These are phyloP conservation scores for Gentiana straminea DNA, from an alignment of 257 asterid species.

Conservation along the genomic window DNA sequence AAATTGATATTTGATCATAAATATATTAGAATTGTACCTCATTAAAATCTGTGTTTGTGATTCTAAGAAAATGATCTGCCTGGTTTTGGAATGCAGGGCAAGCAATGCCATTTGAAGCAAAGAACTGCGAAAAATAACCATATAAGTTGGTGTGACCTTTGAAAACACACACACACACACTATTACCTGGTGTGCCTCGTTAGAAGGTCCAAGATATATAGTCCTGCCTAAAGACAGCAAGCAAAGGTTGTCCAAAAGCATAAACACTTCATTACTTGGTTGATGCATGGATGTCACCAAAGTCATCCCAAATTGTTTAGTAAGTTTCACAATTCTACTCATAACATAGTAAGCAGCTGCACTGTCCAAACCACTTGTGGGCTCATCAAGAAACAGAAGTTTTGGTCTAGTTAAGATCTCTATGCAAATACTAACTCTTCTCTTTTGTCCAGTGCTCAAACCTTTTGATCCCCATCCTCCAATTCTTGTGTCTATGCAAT, in stretches of 20 bases:
- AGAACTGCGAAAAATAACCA: slow-evolving; percentile 19
- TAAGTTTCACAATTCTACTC: slow-evolving; percentile 32
- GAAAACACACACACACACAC: not conserved
- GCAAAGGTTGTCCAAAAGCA: slow-evolving; percentile 38
- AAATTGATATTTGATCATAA: not conserved
- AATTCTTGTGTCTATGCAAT: slow-evolving; percentile 36
- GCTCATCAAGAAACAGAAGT: slow-evolving; percentile 62
- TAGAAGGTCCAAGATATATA: slow-evolving; percentile 39
- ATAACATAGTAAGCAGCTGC: slow-evolving; percentile 39
- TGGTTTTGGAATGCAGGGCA: slow-evolving; percentile 39
- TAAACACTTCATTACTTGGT: slow-evolving; percentile 39
- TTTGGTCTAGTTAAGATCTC: slow-evolving; percentile 49
- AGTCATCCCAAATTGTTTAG: slow-evolving; percentile 40
- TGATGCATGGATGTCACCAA: slow-evolving; percentile 48
- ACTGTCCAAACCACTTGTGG: slow-evolving; percentile 60
- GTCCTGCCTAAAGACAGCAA: slow-evolving; percentile 42
- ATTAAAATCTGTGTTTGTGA: slow-evolving; percentile 40
- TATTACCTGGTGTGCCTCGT: slow-evolving; percentile 28
- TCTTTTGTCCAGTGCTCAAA: slow-evolving; percentile 43
- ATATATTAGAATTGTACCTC: slow-evolving; percentile 28
- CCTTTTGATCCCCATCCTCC: slow-evolving; percentile 48
- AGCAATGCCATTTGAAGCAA: slow-evolving; percentile 32
- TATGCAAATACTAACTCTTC: slow-evolving; percentile 58
- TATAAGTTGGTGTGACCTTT: too few relatives aligned
- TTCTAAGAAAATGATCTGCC: slow-evolving; percentile 44